Percentiles rank a stretch among this genome's conserved stretches.
These are phyloP conservation scores for Chalaropsis thielavioides DNA, from an alignment of 2,329 filamentous ascomycete genomes.

Conservation along the genomic window DNA sequence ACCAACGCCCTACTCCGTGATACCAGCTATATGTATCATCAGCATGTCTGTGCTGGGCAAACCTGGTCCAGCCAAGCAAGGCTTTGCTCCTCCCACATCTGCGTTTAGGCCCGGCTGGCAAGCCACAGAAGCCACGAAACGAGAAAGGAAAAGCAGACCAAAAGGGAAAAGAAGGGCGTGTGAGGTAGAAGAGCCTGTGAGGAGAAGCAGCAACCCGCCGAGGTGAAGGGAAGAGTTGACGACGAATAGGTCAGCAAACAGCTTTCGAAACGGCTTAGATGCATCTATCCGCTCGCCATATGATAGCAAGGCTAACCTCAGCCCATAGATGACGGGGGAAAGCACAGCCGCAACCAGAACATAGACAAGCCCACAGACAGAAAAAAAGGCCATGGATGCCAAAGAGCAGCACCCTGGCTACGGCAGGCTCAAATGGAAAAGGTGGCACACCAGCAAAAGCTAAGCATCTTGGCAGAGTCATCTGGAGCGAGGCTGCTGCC, in stretches of 20 bases:
- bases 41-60: background rate
- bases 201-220: background rate
- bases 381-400: background rate
- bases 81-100: background rate
- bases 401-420: background rate
- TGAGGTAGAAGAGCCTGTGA: background rate
- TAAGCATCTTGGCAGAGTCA: background rate
- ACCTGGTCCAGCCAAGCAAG: background rate
- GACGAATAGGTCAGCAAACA: background rate
- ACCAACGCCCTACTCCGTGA: background rate
- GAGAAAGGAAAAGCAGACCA: background rate
- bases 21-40: background rate
- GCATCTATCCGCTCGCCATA: background rate
- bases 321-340: background rate
- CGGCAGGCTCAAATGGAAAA: background rate
- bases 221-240: background rate
- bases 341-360: background rate
- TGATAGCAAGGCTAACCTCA: background rate
- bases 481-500: background rate
- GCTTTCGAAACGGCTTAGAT: background rate
- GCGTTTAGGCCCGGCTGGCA: background rate
- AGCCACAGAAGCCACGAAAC: background rate
- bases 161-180: background rate
- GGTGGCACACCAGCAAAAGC: background rate
- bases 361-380: background rate